Evolutionary conservation across 1,139 yeast genomes (phyloP).

Genomic region (Sugiyamaella castrensis): DNA sequence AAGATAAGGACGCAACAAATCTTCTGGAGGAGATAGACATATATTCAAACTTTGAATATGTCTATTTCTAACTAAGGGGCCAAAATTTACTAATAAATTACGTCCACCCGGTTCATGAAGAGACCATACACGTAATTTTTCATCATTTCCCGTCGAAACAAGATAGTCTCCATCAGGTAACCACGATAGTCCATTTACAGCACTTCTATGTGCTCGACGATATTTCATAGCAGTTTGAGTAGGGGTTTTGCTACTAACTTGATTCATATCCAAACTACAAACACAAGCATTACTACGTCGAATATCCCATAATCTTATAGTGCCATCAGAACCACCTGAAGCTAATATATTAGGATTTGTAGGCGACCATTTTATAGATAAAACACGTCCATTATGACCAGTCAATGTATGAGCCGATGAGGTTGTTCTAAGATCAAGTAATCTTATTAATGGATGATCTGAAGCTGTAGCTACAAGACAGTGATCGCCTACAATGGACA

Average conservation of each 20-base stretch:
- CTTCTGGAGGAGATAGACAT: slow-evolving; percentile 38
- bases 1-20: slow-evolving; percentile 52
- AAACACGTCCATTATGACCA: slow-evolving; percentile 62
- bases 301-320: slow-evolving; percentile 65
- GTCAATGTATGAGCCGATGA: slow-evolving; percentile 66
- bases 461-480: slow-evolving; percentile 66
- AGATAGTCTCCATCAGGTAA: slow-evolving; percentile 58
- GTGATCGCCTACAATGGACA: slow-evolving; percentile 38
- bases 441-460: slow-evolving; percentile 66
- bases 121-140: slow-evolving; percentile 74
- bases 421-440: slow-evolving; percentile 69
- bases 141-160: slow-evolving; percentile 71
- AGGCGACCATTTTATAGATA: slow-evolving; percentile 79
- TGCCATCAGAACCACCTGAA: slow-evolving; percentile 72
- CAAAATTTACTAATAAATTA: slow-evolving; percentile 69
- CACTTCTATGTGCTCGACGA: slow-evolving; percentile 65
- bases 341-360: slow-evolving; percentile 57
- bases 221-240: slow-evolving; percentile 28
- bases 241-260: slow-evolving; percentile 24
- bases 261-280: slow-evolving; percentile 53
- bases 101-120: slow-evolving; percentile 46
- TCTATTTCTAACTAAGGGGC: slow-evolving; percentile 71
- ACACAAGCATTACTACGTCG: slow-evolving; percentile 65
- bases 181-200: slow-evolving; percentile 75
- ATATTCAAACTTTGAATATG: slow-evolving; percentile 43